Conservation (phyloP, 2,329 filamentous ascomycete species). For the Fusarium armeniacum region DNA sequence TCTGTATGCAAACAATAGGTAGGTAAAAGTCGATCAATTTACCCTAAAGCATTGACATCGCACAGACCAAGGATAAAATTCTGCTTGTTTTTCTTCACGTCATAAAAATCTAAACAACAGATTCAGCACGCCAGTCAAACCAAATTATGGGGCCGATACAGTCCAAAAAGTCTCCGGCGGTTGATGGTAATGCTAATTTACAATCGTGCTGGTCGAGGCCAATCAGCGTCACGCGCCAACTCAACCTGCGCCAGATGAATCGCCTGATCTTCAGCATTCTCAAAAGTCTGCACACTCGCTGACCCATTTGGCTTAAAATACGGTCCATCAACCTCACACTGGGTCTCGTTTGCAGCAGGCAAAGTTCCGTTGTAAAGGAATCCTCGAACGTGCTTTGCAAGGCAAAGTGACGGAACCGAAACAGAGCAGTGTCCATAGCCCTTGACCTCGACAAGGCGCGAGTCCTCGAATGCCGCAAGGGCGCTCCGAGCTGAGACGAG, state of each 20-base stretch:
- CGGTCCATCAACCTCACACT: constrained; percentile 56
- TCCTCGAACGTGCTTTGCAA: constrained; percentile 53
- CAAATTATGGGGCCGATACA: background rate
- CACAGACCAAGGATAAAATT: too few species aligned
- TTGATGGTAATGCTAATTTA: background rate
- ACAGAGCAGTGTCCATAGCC: constrained; percentile 61
- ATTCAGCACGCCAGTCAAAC: background rate
- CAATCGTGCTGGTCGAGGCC: constrained; percentile 20
- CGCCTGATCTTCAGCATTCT: constrained; percentile 33
- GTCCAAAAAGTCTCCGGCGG: background rate
- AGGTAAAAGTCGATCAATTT: background rate
- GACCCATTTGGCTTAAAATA: constrained; percentile 53
- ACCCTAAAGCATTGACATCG: background rate
- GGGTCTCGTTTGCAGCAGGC: constrained; percentile 51
- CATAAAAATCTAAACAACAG: background rate
- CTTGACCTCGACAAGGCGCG: constrained; percentile 57
- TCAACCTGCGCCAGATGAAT: constrained; percentile 41
- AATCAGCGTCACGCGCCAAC: constrained; percentile 32
- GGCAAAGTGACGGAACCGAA: constrained; percentile 56
- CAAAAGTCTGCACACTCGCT: constrained; percentile 1
- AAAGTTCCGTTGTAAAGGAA: constrained; percentile 58
- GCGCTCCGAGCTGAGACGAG: constrained; percentile 57
- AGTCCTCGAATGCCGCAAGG: constrained; percentile 54
- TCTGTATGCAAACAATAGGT: too few species aligned
- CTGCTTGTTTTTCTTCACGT: background rate